Evolutionary conservation across 371 early-diverging fungal genomes (phyloP), one percentile per base, ranked within the genome.

Genomic region (Mortierella sp.): DNA sequence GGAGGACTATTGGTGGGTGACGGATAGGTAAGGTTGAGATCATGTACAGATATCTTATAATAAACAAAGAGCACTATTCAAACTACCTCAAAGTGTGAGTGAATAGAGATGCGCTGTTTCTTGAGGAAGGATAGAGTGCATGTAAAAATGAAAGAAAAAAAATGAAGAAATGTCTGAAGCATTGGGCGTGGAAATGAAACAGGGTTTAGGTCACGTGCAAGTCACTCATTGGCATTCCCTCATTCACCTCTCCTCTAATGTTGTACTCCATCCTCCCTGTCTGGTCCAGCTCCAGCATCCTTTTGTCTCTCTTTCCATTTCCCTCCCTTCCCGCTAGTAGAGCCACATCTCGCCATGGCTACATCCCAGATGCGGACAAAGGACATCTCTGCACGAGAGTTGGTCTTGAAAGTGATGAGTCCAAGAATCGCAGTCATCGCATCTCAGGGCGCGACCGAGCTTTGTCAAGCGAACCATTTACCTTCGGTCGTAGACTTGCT

Each of bases 401-500:
- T 86, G 61, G 89, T 94, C 59, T 87, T 91, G 15, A 87, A 87
- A 50, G 84, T 90, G 43, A 73, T 95, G 33, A 88, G 92, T 28
- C 97, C 96, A 43, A 84, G 93, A 32, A 87, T 96, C 57, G 93
- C 94, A 1, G 92, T 95, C 7, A 82, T 91, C 21, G 89, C 95
- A 15, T 92, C 95, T 38, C 85, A 85, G 52, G 94, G 92, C 75
- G 94, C 91, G 1, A 92, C 92, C 43, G 92, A 91, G 59, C 79
- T 93, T 13, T 94, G 92, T 64, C 87, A 87, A 59, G 85, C 84
- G 11, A 95, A 93, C 81, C 86, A 90, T 57, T 86, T 95, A 60
- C 85, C 90, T 33, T 87, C 91, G 0, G 88, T 96, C 74, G 89
- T 88, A 10, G 93, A 96, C 68, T 85, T 96, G 22, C 80, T 97